Conservation (phyloP, 2,329 filamentous ascomycete genomes). For the Ophiosphaerella korrae region DNA sequence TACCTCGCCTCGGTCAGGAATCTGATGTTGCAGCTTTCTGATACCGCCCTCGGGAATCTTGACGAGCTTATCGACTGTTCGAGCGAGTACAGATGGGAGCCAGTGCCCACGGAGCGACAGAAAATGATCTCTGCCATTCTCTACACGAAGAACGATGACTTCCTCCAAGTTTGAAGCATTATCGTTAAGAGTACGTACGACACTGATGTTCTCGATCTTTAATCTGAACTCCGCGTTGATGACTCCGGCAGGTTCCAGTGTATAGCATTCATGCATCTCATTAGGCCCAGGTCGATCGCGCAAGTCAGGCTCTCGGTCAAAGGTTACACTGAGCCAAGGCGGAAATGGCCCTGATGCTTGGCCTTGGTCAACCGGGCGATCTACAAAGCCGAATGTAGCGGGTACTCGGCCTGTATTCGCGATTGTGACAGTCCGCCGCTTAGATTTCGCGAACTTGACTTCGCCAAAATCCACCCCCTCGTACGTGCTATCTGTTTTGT, state of each 20-base stretch:
- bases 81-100: constrained; percentile 81
- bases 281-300: constrained; percentile 31
- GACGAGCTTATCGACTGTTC: constrained; percentile 86
- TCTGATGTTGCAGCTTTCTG: constrained; percentile 68
- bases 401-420: constrained; percentile 88
- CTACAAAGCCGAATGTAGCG: constrained; percentile 80
- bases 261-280: constrained; percentile 58
- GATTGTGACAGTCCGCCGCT: constrained; percentile 74
- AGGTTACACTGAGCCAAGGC: constrained; percentile 73
- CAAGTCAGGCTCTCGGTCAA: constrained; percentile 59
- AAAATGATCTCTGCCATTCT: constrained; percentile 87
- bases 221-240: constrained; percentile 71
- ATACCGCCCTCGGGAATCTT: constrained; percentile 79
- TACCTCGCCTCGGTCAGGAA: constrained; percentile 53
- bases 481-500: constrained; percentile 45
- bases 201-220: constrained; percentile 66
- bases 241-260: constrained; percentile 83
- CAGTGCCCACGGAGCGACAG: constrained; percentile 79
- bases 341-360: constrained; percentile 53
- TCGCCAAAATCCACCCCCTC: constrained; percentile 79
- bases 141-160: constrained; percentile 82
- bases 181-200: constrained; percentile 74
- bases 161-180: constrained; percentile 73
- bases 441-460: constrained; percentile 70
- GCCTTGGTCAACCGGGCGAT: constrained; percentile 63